Conservation (phyloP, 2,329 filamentous ascomycete genomes). For the Scytalidium lignicola region DNA sequence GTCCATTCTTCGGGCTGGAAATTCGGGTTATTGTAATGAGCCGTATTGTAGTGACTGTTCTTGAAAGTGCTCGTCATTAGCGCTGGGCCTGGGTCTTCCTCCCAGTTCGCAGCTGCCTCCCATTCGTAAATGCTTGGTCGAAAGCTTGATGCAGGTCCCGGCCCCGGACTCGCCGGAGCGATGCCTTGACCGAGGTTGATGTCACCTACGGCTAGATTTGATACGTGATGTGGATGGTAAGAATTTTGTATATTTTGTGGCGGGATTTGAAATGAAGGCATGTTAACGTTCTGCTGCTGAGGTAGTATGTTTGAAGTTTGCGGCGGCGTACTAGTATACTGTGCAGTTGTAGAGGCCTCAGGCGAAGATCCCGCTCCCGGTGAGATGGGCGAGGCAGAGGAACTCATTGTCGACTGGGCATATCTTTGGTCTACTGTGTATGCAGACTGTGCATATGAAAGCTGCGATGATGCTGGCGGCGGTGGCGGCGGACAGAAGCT, state of each 20-base stretch:
- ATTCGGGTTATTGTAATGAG: slow-evolving; percentile 61
- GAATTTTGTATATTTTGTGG: neutral
- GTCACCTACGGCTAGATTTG: slow-evolving; percentile 23
- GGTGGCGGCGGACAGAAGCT: slow-evolving; percentile 17
- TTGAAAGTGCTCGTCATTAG: slow-evolving; percentile 53
- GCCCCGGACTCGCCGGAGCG: slow-evolving; percentile 15
- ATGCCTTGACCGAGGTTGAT: slow-evolving; percentile 27
- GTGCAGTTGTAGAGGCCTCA: neutral
- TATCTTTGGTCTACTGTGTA: slow-evolving; percentile 19
- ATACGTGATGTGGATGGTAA: neutral
- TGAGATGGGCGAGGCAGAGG: slow-evolving; percentile 23
- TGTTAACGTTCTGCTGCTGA: neutral
- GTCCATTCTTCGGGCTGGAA: slow-evolving; percentile 51
- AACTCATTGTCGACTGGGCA: slow-evolving; percentile 19
- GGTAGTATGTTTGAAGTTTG: neutral
- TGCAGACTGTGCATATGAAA: slow-evolving; percentile 17
- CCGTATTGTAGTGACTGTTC: slow-evolving; percentile 61
- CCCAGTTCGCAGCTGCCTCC: slow-evolving; percentile 23
- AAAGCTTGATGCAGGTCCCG: slow-evolving; percentile 18
- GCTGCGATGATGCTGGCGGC: slow-evolving; percentile 10
- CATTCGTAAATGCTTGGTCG: slow-evolving; percentile 29
- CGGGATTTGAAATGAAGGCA: neutral
- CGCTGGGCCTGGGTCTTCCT: slow-evolving; percentile 20
- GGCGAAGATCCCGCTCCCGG: slow-evolving; percentile 13
- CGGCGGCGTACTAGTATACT: neutral